Evolutionary conservation across 2,329 filamentous ascomycete species (phyloP), one percentile per base, ranked within the genome.

Genomic region (Ambrosiella cleistominuta): DNA sequence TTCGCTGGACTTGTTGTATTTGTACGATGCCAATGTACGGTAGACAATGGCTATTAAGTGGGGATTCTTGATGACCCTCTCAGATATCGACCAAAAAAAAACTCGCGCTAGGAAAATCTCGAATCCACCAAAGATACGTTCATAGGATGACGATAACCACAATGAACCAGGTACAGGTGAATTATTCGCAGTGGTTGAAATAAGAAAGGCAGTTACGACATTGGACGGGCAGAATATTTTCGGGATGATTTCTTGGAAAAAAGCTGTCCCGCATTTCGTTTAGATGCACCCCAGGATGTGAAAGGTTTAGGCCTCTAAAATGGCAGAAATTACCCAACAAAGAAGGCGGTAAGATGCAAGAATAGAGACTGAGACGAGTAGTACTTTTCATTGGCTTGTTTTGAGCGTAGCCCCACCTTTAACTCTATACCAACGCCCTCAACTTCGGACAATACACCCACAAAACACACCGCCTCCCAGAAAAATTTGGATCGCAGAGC

Each of bases 171-270:
- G 4, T 35, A 19, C n/a, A 35, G n/a, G 27, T 27, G 35, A 19
- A 15, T 51, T 15, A 1, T 13, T 35, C 35, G 27, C 47, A 17
- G 13, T 55, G n/a, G 38, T 55, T 19, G 53, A 37, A 42, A 6
- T 38, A n/a, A 27, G 19, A 13, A 13, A 54, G 52, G 58, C 58
- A 49, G 58, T 60, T n/a, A 15, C 3, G 5, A n/a, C 38, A 53
- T 40, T 42, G 15, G 7, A 38, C 54, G 58, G 54, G 54, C 56
- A 40, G 57, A 60, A 40, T 4, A 13, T 47, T 53, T 56, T 55
- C 40, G 8, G n/a, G 3, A 27, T 49, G 3, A 12, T 57, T 60
- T 60, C 55, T 54, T 6, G 13, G 7, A 39, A 19, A 17, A n/a
- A 17, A 4, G 9, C 13, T 40, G 40, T 50, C 57, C 57, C 51